Percentiles rank a stretch among this genome's conserved stretches.
Evolutionary conservation across 257 asterid species (phyloP).

Genomic region (Asclepias syriaca): DNA sequence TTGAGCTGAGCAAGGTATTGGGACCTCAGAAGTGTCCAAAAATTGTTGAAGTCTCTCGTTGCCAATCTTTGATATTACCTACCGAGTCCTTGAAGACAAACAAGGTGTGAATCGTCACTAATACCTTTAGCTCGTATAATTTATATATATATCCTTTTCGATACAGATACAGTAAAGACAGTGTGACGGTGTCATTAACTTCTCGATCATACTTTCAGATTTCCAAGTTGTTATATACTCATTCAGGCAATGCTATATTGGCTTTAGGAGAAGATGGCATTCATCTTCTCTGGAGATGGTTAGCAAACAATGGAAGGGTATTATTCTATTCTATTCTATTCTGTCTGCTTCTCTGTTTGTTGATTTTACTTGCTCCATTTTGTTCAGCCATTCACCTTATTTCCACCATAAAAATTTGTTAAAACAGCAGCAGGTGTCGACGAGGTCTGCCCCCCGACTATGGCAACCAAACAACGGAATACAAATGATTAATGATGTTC

Average conservation of each 20-base stretch:
- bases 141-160: too few relatives aligned
- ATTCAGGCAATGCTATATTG: slow-evolving; percentile 56
- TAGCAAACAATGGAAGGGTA: slow-evolving; percentile 41
- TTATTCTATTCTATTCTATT: not conserved
- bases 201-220: slow-evolving; percentile 43
- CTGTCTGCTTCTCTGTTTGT: not conserved
- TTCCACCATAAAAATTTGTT: not conserved
- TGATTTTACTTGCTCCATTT: not conserved
- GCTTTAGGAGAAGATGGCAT: slow-evolving; percentile 64
- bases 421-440: slow-evolving; percentile 44
- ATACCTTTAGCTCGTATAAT: not conserved
- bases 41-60: slow-evolving; percentile 51
- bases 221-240: slow-evolving; percentile 61
- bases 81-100: slow-evolving; percentile 37
- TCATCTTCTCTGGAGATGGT: slow-evolving; percentile 72
- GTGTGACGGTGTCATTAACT: not conserved
- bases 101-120: slow-evolving; percentile 33
- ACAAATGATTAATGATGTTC: slow-evolving; percentile 21
- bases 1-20: slow-evolving; percentile 22
- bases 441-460: slow-evolving; percentile 43
- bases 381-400: not conserved
- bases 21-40: slow-evolving; percentile 37
- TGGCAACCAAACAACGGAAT: slow-evolving; percentile 48
- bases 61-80: slow-evolving; percentile 46
- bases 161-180: not conserved